Base-by-base conservation (phyloP, 2,329 filamentous ascomycete genomes). In the Pleoardoris graminearum region DNA sequence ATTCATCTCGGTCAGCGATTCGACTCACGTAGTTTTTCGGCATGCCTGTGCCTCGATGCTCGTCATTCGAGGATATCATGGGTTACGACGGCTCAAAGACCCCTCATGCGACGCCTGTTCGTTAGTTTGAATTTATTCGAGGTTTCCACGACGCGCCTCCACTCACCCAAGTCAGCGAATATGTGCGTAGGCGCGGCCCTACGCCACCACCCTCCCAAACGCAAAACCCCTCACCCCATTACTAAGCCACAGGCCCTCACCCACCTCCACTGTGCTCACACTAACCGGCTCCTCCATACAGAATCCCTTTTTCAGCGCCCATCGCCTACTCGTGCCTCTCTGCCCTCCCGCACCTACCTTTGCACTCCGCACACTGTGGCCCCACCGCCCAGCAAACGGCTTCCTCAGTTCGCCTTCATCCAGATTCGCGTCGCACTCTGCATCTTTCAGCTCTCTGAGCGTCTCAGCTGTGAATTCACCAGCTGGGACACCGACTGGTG, bases 231-330 rank as follows among this genome's bases (percentile, higher is more conserved):
- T 82, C 1, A 93, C 88, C 0, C 89, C 91, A 71, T 93, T 97
- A 71, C 91, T 96, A 48, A 97, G 76, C 89, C 91, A 96, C 56
- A 92, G 88, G 48, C 86, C 80, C 71, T 97, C 92, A 1, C 87
- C 89, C 58, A 90, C 79, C 3, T 79, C 68, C 11, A 96, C 71
- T 6, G 85, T 85, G 11, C 80, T 75, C 2, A 77, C 77, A n/a
- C 71, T 71, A 14, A 96, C 77, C 3, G 76, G 72, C 57, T 85
- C 82, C 66, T 95, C 89, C 25, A 80, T 77, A 48, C 83, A 91
- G 38, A 94, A 75, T 0, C 80, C 80, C 49, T 78, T 82, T 54
- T 87, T 82, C 36, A 97, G 70, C n/a, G 90, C 88, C 87, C 91
- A 96, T 52, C 90, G 80, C 59, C 93, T 83, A 5, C 88, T 90